phyloP scores from a whole-genome alignment of 371 early-diverging fungal genomes.

The Rhizopus stolonifer region DNA sequence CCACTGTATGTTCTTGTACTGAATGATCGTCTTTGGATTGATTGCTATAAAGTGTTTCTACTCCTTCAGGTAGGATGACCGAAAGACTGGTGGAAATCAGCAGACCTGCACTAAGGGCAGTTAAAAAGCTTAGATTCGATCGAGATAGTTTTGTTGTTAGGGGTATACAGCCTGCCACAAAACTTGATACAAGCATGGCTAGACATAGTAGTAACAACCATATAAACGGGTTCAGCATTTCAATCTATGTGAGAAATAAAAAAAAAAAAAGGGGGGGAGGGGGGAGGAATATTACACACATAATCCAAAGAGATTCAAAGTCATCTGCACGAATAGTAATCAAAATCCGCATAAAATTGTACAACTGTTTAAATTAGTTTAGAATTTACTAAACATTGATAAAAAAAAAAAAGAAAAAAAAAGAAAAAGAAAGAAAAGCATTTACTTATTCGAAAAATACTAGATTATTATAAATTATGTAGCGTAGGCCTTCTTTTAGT shows the following conservation, averaged over 20 bases:
- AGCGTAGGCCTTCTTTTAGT: no score
- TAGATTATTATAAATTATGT: no score
- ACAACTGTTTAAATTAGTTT: no score
- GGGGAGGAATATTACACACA: no score
- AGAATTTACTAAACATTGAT: no score
- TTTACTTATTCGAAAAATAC: no score
- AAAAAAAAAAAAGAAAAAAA: no score
- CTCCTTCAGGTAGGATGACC: slow-evolving; percentile 93
- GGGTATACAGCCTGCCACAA: slow-evolving; percentile 84
- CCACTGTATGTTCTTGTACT: slow-evolving; percentile 54
- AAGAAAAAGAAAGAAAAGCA: no score
- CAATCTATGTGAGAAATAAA: not conserved
- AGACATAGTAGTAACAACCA: slow-evolving; percentile 72
- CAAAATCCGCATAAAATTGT: no score
- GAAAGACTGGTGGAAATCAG: slow-evolving; percentile 88
- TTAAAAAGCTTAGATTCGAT: slow-evolving; percentile 65
- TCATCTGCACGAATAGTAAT: no score
- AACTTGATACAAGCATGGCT: slow-evolving; percentile 85
- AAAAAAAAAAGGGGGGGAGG: slow-evolving; percentile 1
- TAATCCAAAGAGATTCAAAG: no score
- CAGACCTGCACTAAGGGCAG: slow-evolving; percentile 88
- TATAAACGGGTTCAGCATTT: slow-evolving; percentile 61
- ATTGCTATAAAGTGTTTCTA: slow-evolving; percentile 77
- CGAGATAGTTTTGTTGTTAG: slow-evolving; percentile 78
- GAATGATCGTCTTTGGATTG: slow-evolving; percentile 4